Conservation (phyloP, 441 rosid genomes). For the Populus hybrid region DNA sequence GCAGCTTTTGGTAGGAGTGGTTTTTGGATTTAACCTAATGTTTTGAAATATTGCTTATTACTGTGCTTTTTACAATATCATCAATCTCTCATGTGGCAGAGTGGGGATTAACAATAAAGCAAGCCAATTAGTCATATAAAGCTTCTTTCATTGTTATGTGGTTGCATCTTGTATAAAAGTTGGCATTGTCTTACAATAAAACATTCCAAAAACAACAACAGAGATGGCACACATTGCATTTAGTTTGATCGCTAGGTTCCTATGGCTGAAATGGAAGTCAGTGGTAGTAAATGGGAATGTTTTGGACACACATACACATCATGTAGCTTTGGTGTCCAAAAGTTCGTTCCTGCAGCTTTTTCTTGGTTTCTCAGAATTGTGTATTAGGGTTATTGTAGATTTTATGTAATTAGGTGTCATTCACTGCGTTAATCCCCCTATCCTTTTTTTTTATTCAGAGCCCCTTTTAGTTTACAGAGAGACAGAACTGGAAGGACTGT, state of each 20-base stretch:
- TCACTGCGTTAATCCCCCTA: background rate
- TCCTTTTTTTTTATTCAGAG: background rate
- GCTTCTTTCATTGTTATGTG: background rate
- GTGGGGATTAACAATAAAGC: background rate
- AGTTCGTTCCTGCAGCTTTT: background rate
- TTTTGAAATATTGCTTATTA: background rate
- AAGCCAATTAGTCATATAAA: background rate
- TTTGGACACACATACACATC: background rate
- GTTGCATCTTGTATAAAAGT: background rate
- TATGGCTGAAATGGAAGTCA: background rate
- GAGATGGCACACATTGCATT: background rate
- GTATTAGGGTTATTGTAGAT: background rate
- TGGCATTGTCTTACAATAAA: background rate
- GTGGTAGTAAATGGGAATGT: background rate
- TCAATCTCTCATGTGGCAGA: background rate
- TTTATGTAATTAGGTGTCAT: background rate
- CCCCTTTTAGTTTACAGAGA: background rate
- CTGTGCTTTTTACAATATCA: background rate
- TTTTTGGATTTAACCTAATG: background rate
- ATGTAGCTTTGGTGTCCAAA: slow-evolving; percentile 1
- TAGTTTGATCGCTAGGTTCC: background rate
- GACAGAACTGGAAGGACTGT: background rate
- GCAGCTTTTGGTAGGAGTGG: background rate
- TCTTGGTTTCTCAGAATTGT: background rate
- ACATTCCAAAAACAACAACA: background rate